Percentiles rank a stretch among this genome's conserved stretches.
phyloP scores from a whole-genome alignment of 306 rosid genomes.

The Vigna unguiculata region DNA sequence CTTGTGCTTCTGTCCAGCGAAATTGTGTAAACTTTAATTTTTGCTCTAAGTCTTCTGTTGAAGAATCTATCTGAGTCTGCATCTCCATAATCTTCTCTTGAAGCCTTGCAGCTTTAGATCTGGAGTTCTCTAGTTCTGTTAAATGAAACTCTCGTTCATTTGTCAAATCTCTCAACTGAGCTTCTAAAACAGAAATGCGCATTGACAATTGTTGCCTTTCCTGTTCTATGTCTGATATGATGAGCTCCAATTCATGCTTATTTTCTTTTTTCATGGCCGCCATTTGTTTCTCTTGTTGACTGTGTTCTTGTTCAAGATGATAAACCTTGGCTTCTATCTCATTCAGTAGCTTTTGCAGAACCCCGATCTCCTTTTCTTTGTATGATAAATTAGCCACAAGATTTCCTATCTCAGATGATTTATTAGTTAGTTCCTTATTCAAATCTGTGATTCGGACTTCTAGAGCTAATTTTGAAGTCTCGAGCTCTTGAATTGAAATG shows the following conservation, averaged over 20 bases:
- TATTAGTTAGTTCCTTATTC: slow-evolving; percentile 42
- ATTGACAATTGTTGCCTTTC: slow-evolving; percentile 56
- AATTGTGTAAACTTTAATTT: slow-evolving; percentile 30
- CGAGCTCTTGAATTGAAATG: slow-evolving; percentile 46
- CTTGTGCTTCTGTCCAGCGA: slow-evolving; percentile 40
- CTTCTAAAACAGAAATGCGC: slow-evolving; percentile 59
- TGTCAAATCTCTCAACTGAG: slow-evolving; percentile 54
- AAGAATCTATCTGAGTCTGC: slow-evolving; percentile 52
- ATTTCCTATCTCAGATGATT: slow-evolving; percentile 47
- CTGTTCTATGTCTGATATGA: slow-evolving; percentile 52
- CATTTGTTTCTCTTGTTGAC: slow-evolving; percentile 51
- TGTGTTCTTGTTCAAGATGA: slow-evolving; percentile 54
- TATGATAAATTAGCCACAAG: slow-evolving; percentile 51
- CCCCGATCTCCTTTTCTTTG: slow-evolving; percentile 52
- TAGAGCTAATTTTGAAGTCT: slow-evolving; percentile 47
- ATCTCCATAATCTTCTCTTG: slow-evolving; percentile 53
- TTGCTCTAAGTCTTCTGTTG: slow-evolving; percentile 48
- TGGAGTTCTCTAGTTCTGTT: slow-evolving; percentile 58
- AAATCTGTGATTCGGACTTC: slow-evolving; percentile 51
- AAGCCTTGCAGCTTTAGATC: slow-evolving; percentile 50
- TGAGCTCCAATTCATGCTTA: slow-evolving; percentile 53
- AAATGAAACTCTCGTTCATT: slow-evolving; percentile 50
- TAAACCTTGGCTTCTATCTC: slow-evolving; percentile 55
- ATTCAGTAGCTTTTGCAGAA: slow-evolving; percentile 44
- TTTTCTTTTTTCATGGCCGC: slow-evolving; percentile 45